Conservation (phyloP, 1,139 yeast species). For the Magnusiomyces ingens region DNA sequence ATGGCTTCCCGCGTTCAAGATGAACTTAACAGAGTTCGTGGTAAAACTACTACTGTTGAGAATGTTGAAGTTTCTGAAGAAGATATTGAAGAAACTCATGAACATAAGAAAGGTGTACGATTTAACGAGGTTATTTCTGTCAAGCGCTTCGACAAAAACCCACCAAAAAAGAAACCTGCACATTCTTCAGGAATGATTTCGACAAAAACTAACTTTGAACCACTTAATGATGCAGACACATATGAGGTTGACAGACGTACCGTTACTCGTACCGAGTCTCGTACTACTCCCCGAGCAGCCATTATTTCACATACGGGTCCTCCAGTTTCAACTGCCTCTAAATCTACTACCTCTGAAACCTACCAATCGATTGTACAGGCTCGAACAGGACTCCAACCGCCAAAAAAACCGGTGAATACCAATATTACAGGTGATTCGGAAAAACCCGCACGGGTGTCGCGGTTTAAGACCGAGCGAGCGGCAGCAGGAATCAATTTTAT, state of each 20-base stretch:
- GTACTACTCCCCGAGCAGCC: too few relatives aligned
- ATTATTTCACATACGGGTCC: too few relatives aligned
- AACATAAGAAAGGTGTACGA: conserved; percentile 24
- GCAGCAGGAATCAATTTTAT: not conserved
- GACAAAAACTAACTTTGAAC: not conserved
- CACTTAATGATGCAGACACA: not conserved
- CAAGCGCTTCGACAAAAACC: conserved; percentile 27
- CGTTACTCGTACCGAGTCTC: too few relatives aligned
- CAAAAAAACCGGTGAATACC: not conserved
- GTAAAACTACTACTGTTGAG: not conserved
- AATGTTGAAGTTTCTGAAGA: not conserved
- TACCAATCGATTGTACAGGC: too few relatives aligned
- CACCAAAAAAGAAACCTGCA: conserved; percentile 7
- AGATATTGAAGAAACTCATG: not conserved
- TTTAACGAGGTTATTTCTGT: conserved; percentile 33
- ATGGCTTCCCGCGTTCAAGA: conserved; percentile 9
- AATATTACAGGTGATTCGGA: not conserved
- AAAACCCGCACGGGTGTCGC: conserved; percentile 23
- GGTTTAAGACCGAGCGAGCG: conserved; percentile 29
- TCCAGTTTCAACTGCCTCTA: not conserved
- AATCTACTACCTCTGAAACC: not conserved
- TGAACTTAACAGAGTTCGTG: conserved; percentile 5
- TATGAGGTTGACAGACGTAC: too few relatives aligned
- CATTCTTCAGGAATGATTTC: conserved; percentile 7
- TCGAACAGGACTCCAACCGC: too few relatives aligned